Base-by-base conservation (phyloP, 2,329 filamentous ascomycete species). In the Huntiella omanensis region DNA sequence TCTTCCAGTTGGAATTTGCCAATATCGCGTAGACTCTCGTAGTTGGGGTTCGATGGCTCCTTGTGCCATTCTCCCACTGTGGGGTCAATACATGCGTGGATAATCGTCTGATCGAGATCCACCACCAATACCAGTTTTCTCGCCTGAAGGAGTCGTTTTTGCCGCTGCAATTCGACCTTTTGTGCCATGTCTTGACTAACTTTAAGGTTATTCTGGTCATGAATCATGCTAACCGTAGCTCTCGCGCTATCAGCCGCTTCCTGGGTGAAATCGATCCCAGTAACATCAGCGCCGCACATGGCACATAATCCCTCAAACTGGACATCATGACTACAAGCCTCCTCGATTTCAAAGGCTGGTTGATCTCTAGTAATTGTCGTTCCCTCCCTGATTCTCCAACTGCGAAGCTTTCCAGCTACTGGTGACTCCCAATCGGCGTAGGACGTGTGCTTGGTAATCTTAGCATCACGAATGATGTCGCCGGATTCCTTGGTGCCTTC, bases 41-140 rank as follows among this genome's bases (percentile, higher is more conserved):
- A 78, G 55, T 98, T 98, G 13, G 91, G 86, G 54, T 93, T 95
- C 3, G 75, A 70, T 17, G 80, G 75, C 59, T 98, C 87, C 43
- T 76, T 72, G 67, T 93, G 83, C 91, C 91, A 98, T 60, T 98
- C 88, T 52, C 80, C 86, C 46, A 98, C 80, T 0, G 91, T 98
- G 5, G 87, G 88, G 55, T 98, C 91, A 56, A 96, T 92, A 51
- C 86, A 94, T 19, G 91, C 91, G 61, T 98, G 91, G 54, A 98
- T 98, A 56, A 98, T 91, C 48, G 91, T 98, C 66, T 96, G 88
- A 59, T 98, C 91, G 46, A 98, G 69, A 68, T 98, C 91, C 54
- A 98, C 91, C 19, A 98, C 91, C 39, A 98, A 70, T 40, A 83
- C 93, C 39, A 98, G 71, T 64, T 93, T 94, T 54, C 81, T 76